Evolutionary conservation across 176 grass and related monocot genomes (phyloP).

Genomic region (Zoysia pacifica): DNA sequence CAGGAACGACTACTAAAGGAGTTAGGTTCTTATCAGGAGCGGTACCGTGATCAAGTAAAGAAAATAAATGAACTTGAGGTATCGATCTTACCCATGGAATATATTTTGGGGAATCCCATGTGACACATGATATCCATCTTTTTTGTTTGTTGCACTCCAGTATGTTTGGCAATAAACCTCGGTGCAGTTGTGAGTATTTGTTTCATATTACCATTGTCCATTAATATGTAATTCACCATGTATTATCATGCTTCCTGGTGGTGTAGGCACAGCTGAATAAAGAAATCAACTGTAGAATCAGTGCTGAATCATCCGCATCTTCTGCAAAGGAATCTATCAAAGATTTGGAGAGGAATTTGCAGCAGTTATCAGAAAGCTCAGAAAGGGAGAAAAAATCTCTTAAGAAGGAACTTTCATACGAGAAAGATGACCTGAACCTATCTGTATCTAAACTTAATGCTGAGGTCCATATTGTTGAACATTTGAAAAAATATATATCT

Average conservation of each 20-base stretch:
- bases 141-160: neutral
- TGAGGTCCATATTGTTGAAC: constrained; percentile 59
- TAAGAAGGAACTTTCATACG: constrained; percentile 69
- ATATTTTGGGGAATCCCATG: neutral
- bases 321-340: constrained; percentile 66
- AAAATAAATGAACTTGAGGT: constrained; percentile 82
- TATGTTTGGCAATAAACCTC: neutral
- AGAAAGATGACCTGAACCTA: constrained; percentile 65
- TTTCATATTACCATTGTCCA: constrained; percentile 8
- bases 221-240: neutral
- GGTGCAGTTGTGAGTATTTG: neutral
- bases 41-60: constrained; percentile 67
- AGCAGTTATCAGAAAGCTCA: constrained; percentile 67
- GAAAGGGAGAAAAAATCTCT: constrained; percentile 82
- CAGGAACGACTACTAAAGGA: constrained; percentile 81
- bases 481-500: constrained; percentile 28
- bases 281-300: constrained; percentile 66
- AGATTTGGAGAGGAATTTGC: constrained; percentile 69
- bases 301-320: constrained; percentile 53
- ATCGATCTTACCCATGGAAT: constrained; percentile 3
- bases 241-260: constrained; percentile 5
- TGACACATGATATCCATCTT: neutral
- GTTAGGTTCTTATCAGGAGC: constrained; percentile 59
- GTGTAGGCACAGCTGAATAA: constrained; percentile 73
- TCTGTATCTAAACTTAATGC: constrained; percentile 63